A percentile compares a stretch with the other conserved stretches of the same genome.
These are phyloP conservation scores for Heimioporus punctisporus DNA, from an alignment of 1,284 basidiomycete species.

Conservation along the genomic window DNA sequence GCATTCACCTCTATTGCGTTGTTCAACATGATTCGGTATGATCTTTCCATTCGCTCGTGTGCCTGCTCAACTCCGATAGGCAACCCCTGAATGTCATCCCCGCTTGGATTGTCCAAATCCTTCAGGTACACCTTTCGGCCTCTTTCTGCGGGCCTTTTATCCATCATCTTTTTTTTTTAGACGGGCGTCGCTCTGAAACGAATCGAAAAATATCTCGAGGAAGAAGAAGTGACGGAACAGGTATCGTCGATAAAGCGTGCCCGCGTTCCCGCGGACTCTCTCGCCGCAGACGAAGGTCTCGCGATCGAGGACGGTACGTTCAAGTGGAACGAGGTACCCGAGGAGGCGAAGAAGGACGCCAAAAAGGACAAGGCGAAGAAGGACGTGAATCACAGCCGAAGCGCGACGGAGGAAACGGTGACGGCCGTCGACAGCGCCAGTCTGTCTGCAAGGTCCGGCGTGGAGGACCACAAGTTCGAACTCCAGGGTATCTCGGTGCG, in stretches of 20 bases:
- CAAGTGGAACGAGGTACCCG: slow-evolving; percentile 56
- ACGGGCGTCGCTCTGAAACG: slow-evolving; percentile 79
- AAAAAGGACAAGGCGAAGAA: slow-evolving; percentile 2
- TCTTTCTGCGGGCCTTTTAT: no score
- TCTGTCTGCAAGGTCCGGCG: slow-evolving; percentile 12
- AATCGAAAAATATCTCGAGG: slow-evolving; percentile 79
- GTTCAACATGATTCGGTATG: slow-evolving; percentile 70
- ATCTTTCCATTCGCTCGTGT: neutral
- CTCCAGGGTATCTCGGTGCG: slow-evolving; percentile 55
- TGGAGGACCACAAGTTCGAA: slow-evolving; percentile 49
- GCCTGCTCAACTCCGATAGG: slow-evolving; percentile 25
- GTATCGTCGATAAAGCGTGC: slow-evolving; percentile 64
- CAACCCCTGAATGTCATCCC: slow-evolving; percentile 75
- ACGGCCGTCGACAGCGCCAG: slow-evolving; percentile 14
- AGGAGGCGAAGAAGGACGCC: slow-evolving; percentile 11
- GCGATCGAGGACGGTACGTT: slow-evolving; percentile 60
- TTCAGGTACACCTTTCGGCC: no score
- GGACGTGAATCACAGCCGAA: neutral
- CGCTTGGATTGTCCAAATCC: slow-evolving; percentile 53
- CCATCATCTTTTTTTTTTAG: slow-evolving; percentile 31
- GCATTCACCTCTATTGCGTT: slow-evolving; percentile 80
- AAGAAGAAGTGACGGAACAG: slow-evolving; percentile 80
- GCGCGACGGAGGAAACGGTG: slow-evolving; percentile 8
- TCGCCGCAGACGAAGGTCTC: slow-evolving; percentile 40
- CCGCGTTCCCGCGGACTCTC: slow-evolving; percentile 14